Evolutionary conservation across 2,329 filamentous ascomycete genomes (phyloP), one percentile per base, ranked within the genome.

Genomic region (Tolypocladium paradoxum): DNA sequence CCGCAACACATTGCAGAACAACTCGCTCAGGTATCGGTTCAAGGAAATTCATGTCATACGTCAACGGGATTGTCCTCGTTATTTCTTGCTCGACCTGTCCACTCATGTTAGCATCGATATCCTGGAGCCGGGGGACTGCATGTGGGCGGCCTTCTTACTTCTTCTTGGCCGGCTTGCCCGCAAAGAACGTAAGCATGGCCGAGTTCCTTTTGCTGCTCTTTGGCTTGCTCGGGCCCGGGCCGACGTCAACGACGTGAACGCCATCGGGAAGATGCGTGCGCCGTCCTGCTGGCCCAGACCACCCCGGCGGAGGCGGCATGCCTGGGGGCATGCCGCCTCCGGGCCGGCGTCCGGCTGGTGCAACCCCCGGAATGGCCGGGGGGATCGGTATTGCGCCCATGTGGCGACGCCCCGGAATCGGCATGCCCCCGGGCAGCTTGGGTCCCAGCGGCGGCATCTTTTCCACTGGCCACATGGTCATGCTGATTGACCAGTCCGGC

Each of bases 391-490:
- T 51, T 12, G 46, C 50, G 11, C 50, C 35, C 43, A 52, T 49
- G 27, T 48, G 49, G 18, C 52, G 49, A 16, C 61, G 57, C 34
- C 55, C 56, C n/a, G 50, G 33, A 35, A 56, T 56, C 53, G 60
- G 56, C 46, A 57, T 50, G 52, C 59, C 33, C 22, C 52, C 55
- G 12, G 59, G 58, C 8, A 60, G 53, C 52, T 60, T 63, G n/a
- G 60, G 58, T 11, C 55, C 56, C 33, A 61, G 34, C 7, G 62
- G 61, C 36, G 67, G 66, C 45, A 59, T 59, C 61, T 75, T 74
- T 11, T 79, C 76, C 68, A 77, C 73, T 2, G 78, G 78, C 78
- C 78, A 82, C 77, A 82, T 81, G 38, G 78, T 73, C 76, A 79
- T 79, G 11, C 72, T 77, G 53, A 78, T 73, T 20, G 62, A 61